Conservation (phyloP, 108 stramenopile genomes). For the Cylindrotheca fusiformis region DNA sequence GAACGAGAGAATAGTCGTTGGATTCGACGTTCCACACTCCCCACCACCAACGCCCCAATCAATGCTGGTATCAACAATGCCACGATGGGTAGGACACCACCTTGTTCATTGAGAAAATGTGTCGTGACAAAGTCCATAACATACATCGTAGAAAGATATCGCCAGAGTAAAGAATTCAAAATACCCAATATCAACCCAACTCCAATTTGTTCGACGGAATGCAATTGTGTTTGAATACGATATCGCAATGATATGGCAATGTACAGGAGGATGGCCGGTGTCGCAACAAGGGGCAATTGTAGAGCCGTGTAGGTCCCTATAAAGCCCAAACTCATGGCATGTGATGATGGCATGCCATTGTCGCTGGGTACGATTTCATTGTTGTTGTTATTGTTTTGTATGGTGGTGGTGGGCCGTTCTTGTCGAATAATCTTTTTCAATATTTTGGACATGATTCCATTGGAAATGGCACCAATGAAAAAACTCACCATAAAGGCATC, state of each 20-base stretch:
- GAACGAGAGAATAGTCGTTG: not conserved
- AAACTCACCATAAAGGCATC: slow-evolving; percentile 69
- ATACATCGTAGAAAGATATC: slow-evolving; percentile 22
- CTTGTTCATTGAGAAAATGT: slow-evolving; percentile 44
- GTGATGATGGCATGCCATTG: slow-evolving; percentile 78
- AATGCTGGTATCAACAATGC: slow-evolving; percentile 57
- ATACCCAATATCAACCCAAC: slow-evolving; percentile 66
- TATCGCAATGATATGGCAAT: slow-evolving; percentile 58
- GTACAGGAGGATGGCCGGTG: slow-evolving; percentile 44
- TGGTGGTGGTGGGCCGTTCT: slow-evolving; percentile 37
- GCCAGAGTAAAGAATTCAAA: slow-evolving; percentile 62
- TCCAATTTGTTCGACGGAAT: slow-evolving; percentile 63
- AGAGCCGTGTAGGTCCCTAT: slow-evolving; percentile 59
- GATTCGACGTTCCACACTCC: slow-evolving; percentile 75
- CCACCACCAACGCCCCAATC: slow-evolving; percentile 67
- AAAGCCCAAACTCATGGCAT: slow-evolving; percentile 88
- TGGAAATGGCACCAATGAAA: slow-evolving; percentile 72
- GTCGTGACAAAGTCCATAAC: slow-evolving; percentile 31
- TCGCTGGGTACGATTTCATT: slow-evolving; percentile 48
- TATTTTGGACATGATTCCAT: slow-evolving; percentile 65
- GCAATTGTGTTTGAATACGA: slow-evolving; percentile 58
- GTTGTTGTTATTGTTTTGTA: not conserved
- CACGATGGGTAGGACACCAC: slow-evolving; percentile 50
- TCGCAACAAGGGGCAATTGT: slow-evolving; percentile 10
- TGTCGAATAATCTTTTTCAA: slow-evolving; percentile 64